Base-by-base conservation (phyloP, 2,329 filamentous ascomycete species). In the Neurospora sp. region DNA sequence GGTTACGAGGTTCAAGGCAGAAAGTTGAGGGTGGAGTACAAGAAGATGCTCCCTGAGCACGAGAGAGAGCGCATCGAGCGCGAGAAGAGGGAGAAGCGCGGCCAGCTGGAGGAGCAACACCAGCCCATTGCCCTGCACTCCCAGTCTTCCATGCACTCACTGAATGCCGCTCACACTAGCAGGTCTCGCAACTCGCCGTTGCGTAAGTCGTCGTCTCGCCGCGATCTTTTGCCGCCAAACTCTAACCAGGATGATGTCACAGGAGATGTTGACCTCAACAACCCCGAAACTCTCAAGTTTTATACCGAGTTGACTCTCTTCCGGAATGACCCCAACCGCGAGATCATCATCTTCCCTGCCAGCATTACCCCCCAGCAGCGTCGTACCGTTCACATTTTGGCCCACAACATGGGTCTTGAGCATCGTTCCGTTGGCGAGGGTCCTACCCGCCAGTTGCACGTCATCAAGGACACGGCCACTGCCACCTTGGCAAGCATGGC, bases 1-100 rank as follows among this genome's bases (percentile, higher is more conserved):
- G 93, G 97, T 76, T 91, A 97, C 80, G 96, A 98, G 77, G 88
- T 99, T 9, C 93, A 97, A 78, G 96, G 96, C 66, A 88, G 96
- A 72, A 98, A 98, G 82, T 83, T 99, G 74, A 88, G 96, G 67
- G 96, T 99, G 36, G 96, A 99, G 81, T 99, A 98, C 84, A 99
- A 99, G 86, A 98, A 98, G 83, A 98, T 99, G 96, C 87, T 99
- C 5, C 96, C 96, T 0, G 88, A 96, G 74, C 93, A 94, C 39
- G 96, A 98, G 81, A 89, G 96, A 68, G 96, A 99, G 81, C 89
- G 96, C 52, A 98, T 99, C 75, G 96, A 99, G 80, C 88, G 96
- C 6, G 96, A 98, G 81, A 99, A 98, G 88, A 88, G 96, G 70
- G 95, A 98, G 82, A 92, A 96, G 75, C 90, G 96, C 68, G 96